Conservation (phyloP, 2,329 filamentous ascomycete genomes). For the Phialophora tarda region DNA sequence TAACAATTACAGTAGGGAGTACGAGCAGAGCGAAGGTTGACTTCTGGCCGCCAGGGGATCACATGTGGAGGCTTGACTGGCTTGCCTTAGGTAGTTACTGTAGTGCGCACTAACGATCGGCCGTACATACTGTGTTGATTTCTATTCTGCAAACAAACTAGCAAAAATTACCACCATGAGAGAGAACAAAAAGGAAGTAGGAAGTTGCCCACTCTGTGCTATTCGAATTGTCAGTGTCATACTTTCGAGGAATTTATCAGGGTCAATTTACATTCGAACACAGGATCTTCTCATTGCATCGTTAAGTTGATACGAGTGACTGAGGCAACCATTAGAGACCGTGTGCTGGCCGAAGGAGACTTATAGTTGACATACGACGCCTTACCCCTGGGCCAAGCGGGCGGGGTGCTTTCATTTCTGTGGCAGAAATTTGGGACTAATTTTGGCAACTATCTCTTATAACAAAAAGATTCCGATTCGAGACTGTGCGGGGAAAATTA, state of each 20-base stretch:
- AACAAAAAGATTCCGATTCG: neutral
- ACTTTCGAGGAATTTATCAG: no score
- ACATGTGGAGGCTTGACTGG: neutral
- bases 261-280: neutral
- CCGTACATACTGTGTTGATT: no score
- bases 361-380: constrained; percentile 25
- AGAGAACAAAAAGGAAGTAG: neutral
- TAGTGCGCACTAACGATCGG: no score
- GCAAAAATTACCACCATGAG: neutral
- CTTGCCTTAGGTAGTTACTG: no score
- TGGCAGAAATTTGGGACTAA: constrained; percentile 15
- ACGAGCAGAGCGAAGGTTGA: no score
- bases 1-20: neutral
- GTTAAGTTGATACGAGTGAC: constrained; percentile 37
- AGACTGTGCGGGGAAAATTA: neutral
- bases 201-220: neutral
- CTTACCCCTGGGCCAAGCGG: constrained; percentile 40
- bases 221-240: no score
- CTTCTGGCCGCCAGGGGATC: no score
- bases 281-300: constrained; percentile 8
- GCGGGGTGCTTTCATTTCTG: constrained; percentile 11
- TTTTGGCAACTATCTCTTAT: neutral
- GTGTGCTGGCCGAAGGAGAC: neutral
- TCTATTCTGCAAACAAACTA: neutral
- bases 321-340: neutral